Evolutionary conservation across 176 grass and related monocot genomes (phyloP), one percentile per base, ranked within the genome.

Genomic region (Dendrocalamus sinicus): DNA sequence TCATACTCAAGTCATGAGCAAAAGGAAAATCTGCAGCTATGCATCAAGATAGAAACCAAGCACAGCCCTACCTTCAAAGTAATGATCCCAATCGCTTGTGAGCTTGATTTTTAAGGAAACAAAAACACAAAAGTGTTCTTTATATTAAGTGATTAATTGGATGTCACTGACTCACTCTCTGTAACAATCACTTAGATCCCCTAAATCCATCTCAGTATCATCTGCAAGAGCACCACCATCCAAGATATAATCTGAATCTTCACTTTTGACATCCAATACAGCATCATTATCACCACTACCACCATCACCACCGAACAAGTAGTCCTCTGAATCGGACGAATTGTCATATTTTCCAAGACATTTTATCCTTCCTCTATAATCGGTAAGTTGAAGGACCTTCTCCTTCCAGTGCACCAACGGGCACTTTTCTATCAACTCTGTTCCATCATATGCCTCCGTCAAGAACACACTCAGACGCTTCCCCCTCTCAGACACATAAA

Each of bases 401-500:
- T 94, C 89, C 84, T 84, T 94, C 90, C 95, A 97, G 50, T 26
- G 65, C 22, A 97, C 86, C 80, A 97, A 84, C 0, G 88, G 91
- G 43, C 78, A 88, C 70, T 93, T 94, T 50, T 91, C 81, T 47
- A 88, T 85, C 83, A 94, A 80, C 66, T 94, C 88, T 28, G 86
- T 89, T 57, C 92, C 84, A 14, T 97, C 84, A 71, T 98, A 98
- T 68, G 93, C 93, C 87, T 95, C 91, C 7, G 86, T 93, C 77
- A 95, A 88, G 84, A 98, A 95, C 55, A 95, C 91, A 3, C 91
- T 98, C 32, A 93, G 20, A 10, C 93, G 81, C 85, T 93, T 98
- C 57, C 95, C 93, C 83, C 89, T 87, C 82, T 95, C 95, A 13
- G 91, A 98, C 53, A 95, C 91, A 79, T 98, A 98, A 83, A 98